Base-by-base conservation (phyloP, 257 asterid genomes). In the Solanum acaule region DNA sequence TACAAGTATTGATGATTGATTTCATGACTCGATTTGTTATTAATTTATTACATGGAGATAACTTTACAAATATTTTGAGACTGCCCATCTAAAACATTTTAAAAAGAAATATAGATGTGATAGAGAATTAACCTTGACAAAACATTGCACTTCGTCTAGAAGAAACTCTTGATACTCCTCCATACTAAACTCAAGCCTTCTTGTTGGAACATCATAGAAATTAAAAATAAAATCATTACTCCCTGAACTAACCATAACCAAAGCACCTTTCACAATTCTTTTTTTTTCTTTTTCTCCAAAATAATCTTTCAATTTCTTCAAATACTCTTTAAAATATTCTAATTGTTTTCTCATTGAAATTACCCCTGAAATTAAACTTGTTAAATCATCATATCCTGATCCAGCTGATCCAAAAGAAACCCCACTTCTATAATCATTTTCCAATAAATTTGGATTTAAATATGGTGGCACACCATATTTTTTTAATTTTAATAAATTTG, bases 241-340 rank as follows among this genome's bases (percentile, higher is more conserved):
- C 73, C 78, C 87, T 34, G 76, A 38, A 65, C 87, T 85, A 65
- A 85, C 79, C 27, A 85, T 35, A 16, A 85, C 87, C 79, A 85
- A 44, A 67, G 38, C 65, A 6, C 65, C 87, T 85, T 85, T 85
- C 65, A 67, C 87, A 65, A 85, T 67, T 35, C 49, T 25, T 68
- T 25, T 35, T 3, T 23, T 75, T 44, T 85, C 65, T 67, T 35
- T 85, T 12, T 67, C 87, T 8, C 65, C 87, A 37, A 85, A 59
- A 44, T 0, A 8, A 14, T 23, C 61, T 31, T 25, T 85, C 27
- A 85, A 29, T 44, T 70, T 85, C 79, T n/a, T 16, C 61, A 10
- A 25, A 37, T 85, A 67, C 20, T 85, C 42, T 35, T 85, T 67
- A 22, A 85, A 85, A 85, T 85, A 6, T 61, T 67, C 87, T 13